Evolutionary conservation across 2,329 filamentous ascomycete genomes (phyloP).

Genomic region (Arthrinium puccinioides): DNA sequence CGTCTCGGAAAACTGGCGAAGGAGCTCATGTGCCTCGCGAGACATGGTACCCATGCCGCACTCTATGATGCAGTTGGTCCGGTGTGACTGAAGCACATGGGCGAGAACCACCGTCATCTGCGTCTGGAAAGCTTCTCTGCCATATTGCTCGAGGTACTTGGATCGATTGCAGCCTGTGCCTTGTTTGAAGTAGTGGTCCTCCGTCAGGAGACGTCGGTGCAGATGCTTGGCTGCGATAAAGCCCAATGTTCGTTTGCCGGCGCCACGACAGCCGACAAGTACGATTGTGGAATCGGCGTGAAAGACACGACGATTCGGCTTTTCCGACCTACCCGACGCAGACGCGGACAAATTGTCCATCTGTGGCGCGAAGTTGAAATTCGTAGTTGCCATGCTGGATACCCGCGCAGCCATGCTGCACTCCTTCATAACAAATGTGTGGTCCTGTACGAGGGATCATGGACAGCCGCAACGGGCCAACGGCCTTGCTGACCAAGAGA

Average conservation of each 20-base stretch:
- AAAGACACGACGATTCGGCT: slow-evolving; percentile 36
- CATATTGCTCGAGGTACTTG: slow-evolving; percentile 53
- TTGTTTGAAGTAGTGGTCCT: slow-evolving; percentile 61
- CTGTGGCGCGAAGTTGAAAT: no score
- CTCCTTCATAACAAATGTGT: no score
- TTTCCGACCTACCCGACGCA: background rate
- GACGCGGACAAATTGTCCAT: no score
- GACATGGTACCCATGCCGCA: slow-evolving; percentile 60
- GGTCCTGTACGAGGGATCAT: no score
- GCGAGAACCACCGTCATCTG: slow-evolving; percentile 56
- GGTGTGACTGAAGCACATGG: slow-evolving; percentile 51
- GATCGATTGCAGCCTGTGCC: slow-evolving; percentile 53
- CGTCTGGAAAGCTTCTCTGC: slow-evolving; percentile 52
- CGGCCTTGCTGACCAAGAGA: no score
- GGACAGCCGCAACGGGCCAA: no score
- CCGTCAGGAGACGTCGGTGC: slow-evolving; percentile 58
- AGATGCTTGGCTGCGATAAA: slow-evolving; percentile 66
- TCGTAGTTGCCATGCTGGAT: no score
- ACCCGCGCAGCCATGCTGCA: no score
- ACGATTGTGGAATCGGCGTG: slow-evolving; percentile 59
- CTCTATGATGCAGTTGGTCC: slow-evolving; percentile 58
- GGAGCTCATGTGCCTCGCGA: slow-evolving; percentile 47
- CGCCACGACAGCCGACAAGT: slow-evolving; percentile 62
- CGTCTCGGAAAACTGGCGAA: slow-evolving; percentile 52
- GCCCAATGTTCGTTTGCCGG: slow-evolving; percentile 65